These are phyloP conservation scores for Oxytropis ochrocephala DNA, from an alignment of 306 rosid genomes.

Conservation along the genomic window DNA sequence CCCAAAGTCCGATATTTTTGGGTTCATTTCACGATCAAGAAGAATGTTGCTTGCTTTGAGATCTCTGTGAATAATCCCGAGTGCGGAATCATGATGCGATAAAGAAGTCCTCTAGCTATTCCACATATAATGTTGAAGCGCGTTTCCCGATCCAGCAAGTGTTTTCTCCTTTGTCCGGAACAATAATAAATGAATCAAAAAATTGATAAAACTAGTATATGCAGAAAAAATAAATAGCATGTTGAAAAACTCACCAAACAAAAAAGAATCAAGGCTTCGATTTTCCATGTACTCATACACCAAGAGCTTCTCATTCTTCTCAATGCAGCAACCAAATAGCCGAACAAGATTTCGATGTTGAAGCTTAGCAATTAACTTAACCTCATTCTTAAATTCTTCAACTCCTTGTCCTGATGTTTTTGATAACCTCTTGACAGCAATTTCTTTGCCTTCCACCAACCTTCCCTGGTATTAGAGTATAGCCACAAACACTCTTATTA, in stretches of 20 bases:
- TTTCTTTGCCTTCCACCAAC: conserved; percentile 46
- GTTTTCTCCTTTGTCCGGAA: conserved; percentile 34
- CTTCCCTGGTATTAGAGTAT: conserved; percentile 37
- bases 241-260: conserved; percentile 46
- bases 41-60: conserved; percentile 70
- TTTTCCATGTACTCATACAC: conserved; percentile 76
- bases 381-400: conserved; percentile 70
- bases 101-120: conserved; percentile 69
- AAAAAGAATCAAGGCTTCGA: conserved; percentile 53
- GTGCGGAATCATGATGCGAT: conserved; percentile 71
- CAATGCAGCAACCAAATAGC: conserved; percentile 57
- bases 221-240: not conserved
- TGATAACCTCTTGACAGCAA: conserved; percentile 77
- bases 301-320: conserved; percentile 50
- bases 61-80: conserved; percentile 75
- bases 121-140: conserved; percentile 64
- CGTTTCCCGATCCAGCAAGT: conserved; percentile 38
- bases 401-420: conserved; percentile 55
- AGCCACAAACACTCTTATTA: conserved; percentile 10
- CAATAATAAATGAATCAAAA: not conserved
- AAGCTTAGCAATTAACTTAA: conserved; percentile 56
- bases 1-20: conserved; percentile 79
- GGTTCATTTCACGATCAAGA: conserved; percentile 55
- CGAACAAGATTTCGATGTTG: conserved; percentile 75
- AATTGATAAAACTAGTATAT: not conserved